These are phyloP conservation scores for Trichoderma breve DNA, from an alignment of 2,329 filamentous ascomycete genomes.

Conservation along the genomic window DNA sequence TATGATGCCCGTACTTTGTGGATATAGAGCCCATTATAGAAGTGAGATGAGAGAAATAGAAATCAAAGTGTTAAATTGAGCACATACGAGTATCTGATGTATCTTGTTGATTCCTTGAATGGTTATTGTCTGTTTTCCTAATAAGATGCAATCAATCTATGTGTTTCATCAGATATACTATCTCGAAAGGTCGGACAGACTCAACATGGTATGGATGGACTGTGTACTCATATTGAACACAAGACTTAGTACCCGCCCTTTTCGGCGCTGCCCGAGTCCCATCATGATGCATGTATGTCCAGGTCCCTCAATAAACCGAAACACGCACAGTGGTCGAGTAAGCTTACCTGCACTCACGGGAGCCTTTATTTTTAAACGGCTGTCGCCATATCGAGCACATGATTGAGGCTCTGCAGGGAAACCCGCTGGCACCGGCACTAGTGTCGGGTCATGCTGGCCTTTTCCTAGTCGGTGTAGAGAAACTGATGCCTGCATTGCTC, in stretches of 20 bases:
- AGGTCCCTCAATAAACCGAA: not conserved
- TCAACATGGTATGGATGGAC: too few relatives aligned
- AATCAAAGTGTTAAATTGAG: not conserved
- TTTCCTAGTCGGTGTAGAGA: not conserved
- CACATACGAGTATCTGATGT: not conserved
- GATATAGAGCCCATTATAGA: not conserved
- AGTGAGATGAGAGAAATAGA: not conserved
- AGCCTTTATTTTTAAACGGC: not conserved
- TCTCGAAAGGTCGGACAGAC: not conserved
- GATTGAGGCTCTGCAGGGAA: conserved; percentile 3
- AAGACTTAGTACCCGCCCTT: not conserved
- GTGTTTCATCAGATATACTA: not conserved
- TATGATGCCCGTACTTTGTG: not conserved
- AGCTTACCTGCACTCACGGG: not conserved
- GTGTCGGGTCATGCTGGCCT: not conserved
- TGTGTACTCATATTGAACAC: not conserved
- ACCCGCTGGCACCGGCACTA: not conserved
- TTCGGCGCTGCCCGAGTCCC: not conserved
- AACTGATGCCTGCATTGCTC: not conserved
- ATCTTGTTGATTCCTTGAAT: not conserved
- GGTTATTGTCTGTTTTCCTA: not conserved
- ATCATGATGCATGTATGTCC: not conserved
- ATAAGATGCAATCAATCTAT: not conserved
- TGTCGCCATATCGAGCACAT: not conserved
- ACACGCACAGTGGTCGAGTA: not conserved